These are phyloP conservation scores for Acer yangbiense DNA, from an alignment of 345 rosid species.

Conservation along the genomic window DNA sequence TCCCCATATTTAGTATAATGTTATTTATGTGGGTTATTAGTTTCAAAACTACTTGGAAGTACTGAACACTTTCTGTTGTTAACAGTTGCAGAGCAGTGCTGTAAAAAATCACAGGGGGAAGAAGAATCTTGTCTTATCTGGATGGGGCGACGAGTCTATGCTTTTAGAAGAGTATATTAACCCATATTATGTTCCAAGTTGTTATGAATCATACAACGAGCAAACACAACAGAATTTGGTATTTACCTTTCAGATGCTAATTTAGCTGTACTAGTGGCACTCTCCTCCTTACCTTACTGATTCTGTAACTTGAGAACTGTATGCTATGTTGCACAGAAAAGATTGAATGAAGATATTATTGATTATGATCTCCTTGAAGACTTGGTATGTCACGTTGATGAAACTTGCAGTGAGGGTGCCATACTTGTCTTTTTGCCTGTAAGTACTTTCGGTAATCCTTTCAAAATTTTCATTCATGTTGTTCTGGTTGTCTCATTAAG, in stretches of 20 bases:
- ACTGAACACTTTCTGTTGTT: not conserved
- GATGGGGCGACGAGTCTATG: conserved; percentile 87
- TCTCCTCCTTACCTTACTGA: conserved; percentile 15
- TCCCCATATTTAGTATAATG: not conserved
- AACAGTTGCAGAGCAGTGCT: conserved; percentile 58
- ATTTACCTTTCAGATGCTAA: conserved; percentile 23
- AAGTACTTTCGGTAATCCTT: conserved; percentile 31
- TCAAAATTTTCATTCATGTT: conserved; percentile 2
- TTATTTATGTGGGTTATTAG: not conserved
- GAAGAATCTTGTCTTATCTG: conserved; percentile 91
- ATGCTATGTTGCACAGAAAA: conserved; percentile 53
- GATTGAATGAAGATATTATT: conserved; percentile 76
- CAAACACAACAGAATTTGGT: conserved; percentile 82
- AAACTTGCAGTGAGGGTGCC: conserved; percentile 74
- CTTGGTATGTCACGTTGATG: conserved; percentile 80
- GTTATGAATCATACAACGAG: conserved; percentile 63
- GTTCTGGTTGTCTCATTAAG: not conserved
- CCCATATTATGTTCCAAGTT: conserved; percentile 60
- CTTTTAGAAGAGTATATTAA: conserved; percentile 72
- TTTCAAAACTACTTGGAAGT: not conserved
- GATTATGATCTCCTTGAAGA: conserved; percentile 96
- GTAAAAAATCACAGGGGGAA: conserved; percentile 79
- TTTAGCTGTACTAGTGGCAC: conserved; percentile 10
- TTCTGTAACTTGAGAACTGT: conserved; percentile 15
- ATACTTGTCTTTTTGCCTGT: conserved; percentile 89